Evolutionary conservation across 2,329 filamentous ascomycete genomes (phyloP).

Genomic region (Colletotrichum tabaci): DNA sequence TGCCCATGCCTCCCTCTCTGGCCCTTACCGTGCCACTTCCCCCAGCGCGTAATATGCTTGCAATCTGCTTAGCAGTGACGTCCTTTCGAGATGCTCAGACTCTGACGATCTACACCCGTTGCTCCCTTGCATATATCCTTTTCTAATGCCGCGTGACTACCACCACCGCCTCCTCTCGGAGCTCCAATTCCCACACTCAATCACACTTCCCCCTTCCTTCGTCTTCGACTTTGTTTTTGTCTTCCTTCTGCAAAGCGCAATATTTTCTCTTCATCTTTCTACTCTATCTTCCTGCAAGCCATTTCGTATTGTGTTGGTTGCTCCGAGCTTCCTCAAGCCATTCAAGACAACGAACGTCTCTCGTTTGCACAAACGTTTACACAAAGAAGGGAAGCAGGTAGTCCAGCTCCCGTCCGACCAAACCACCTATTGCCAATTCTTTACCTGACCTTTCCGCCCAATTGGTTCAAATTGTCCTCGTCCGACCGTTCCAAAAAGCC

Average conservation of each 20-base stretch:
- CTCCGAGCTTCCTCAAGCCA: conserved; percentile 4
- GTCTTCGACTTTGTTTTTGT: neutral
- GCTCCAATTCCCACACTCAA: conserved; percentile 25
- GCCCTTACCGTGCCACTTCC: conserved; percentile 17
- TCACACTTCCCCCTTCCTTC: neutral
- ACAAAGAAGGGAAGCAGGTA: neutral
- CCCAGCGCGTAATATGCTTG: conserved; percentile 12
- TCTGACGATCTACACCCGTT: conserved; percentile 34
- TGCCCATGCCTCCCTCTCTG: conserved; percentile 29
- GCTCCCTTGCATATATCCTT: conserved; percentile 36
- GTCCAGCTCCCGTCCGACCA: neutral
- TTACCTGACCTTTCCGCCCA: conserved; percentile 3
- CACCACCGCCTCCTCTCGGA: conserved; percentile 17
- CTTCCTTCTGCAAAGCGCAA: conserved; percentile 1
- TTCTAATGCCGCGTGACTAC: conserved; percentile 38
- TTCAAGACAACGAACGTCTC: conserved; percentile 1
- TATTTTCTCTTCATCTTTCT: neutral
- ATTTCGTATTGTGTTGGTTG: neutral
- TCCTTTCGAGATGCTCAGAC: conserved; percentile 31
- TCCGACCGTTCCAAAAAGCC: conserved; percentile 41
- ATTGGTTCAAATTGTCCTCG: conserved; percentile 22
- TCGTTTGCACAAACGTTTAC: neutral
- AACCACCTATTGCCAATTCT: conserved; percentile 1
- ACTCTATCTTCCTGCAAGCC: neutral
- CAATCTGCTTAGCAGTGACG: conserved; percentile 28